Evolutionary conservation across 2,329 filamentous ascomycete species (phyloP).

Genomic region (Niveomyces coronatus): DNA sequence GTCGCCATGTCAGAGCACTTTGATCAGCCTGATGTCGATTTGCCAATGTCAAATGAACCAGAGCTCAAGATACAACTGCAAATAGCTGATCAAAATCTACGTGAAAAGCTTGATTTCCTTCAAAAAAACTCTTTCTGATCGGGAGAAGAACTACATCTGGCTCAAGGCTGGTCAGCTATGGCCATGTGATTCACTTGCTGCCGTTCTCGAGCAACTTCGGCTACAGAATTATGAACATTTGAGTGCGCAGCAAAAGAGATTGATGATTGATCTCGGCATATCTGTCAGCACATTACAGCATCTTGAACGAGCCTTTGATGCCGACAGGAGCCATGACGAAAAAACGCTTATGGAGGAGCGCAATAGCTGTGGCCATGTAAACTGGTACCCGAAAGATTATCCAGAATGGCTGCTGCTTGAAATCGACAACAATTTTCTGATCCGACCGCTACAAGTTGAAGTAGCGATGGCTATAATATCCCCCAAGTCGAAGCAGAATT

Average conservation of each 20-base stretch:
- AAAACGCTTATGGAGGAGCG: slow-evolving; percentile 30
- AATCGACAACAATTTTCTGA: slow-evolving; percentile 52
- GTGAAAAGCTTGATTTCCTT: background rate
- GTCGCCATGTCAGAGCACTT: background rate
- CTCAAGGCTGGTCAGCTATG: slow-evolving; percentile 31
- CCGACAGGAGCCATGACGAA: slow-evolving; percentile 14
- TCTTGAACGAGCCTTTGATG: background rate
- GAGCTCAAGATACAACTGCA: background rate
- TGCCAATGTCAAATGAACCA: background rate
- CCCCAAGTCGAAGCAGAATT: slow-evolving; percentile 41
- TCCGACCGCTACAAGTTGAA: slow-evolving; percentile 50
- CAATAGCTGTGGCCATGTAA: slow-evolving; percentile 39
- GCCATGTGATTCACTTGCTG: slow-evolving; percentile 31
- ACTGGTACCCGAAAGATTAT: slow-evolving; percentile 43
- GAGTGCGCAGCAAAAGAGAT: background rate
- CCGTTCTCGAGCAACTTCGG: slow-evolving; percentile 38
- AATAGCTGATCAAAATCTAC: background rate
- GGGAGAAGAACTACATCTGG: slow-evolving; percentile 21
- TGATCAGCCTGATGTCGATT: background rate
- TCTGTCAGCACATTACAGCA: background rate
- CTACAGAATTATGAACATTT: slow-evolving; percentile 1
- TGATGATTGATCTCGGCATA: background rate
- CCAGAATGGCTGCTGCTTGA: slow-evolving; percentile 59
- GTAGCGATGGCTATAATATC: slow-evolving; percentile 51
- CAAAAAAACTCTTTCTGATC: background rate